Percentiles rank a stretch among this genome's conserved stretches.
Evolutionary conservation across 345 rosid genomes (phyloP).

Genomic region (Brassica rapa): DNA sequence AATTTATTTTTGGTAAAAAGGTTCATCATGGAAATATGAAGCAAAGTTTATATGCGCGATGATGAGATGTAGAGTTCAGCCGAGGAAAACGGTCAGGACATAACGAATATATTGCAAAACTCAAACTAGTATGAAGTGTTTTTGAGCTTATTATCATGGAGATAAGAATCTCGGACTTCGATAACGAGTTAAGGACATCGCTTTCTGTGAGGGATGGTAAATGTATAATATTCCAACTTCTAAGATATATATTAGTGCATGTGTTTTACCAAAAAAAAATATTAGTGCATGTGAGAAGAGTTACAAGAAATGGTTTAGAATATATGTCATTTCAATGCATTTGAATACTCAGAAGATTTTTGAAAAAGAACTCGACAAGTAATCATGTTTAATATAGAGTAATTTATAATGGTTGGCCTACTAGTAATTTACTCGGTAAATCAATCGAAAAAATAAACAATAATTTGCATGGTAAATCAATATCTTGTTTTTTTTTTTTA

Average conservation of each 20-base stretch:
- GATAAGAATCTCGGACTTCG: not conserved
- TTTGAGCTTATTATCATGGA: not conserved
- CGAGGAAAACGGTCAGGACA: not conserved
- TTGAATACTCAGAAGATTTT: not conserved
- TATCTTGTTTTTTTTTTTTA: not conserved
- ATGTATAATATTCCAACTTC: not conserved
- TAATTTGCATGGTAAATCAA: not conserved
- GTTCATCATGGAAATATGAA: not conserved
- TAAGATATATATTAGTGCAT: not conserved
- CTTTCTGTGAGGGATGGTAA: not conserved
- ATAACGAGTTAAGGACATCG: not conserved
- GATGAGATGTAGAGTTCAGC: not conserved
- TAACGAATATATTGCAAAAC: not conserved
- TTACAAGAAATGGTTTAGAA: not conserved
- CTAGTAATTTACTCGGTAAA: not conserved
- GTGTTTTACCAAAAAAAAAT: not conserved
- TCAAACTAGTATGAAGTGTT: not conserved
- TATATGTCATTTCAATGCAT: not conserved
- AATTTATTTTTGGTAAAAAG: no score
- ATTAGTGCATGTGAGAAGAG: not conserved
- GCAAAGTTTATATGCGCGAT: not conserved
- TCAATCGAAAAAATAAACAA: not conserved
- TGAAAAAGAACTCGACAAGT: not conserved
- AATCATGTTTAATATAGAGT: not conserved
- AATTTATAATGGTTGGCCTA: not conserved